Conservation (phyloP, 106 monocot species). For the Narthecium ossifragum region DNA sequence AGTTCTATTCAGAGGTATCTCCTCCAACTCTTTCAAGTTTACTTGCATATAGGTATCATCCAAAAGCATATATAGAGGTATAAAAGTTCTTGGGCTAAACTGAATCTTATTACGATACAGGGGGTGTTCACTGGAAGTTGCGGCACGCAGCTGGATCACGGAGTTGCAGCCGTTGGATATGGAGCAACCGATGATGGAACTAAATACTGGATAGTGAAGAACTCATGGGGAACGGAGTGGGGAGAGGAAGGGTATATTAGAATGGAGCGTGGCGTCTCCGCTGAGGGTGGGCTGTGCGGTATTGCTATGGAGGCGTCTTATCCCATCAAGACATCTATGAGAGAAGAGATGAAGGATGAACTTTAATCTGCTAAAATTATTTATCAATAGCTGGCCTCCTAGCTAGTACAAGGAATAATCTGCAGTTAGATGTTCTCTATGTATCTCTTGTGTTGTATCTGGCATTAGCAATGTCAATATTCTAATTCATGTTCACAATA, state of each 20-base stretch:
- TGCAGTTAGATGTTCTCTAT: too few relatives aligned
- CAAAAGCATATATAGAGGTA: too few relatives aligned
- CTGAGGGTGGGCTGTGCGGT: conserved; percentile 23
- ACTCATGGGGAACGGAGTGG: conserved; percentile 62
- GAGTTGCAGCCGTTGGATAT: conserved; percentile 39
- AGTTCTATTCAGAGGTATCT: conserved; percentile 55
- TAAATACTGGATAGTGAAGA: conserved; percentile 64
- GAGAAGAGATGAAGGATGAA: background rate
- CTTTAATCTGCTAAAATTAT: background rate
- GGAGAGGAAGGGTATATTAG: conserved; percentile 54
- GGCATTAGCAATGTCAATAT: too few relatives aligned
- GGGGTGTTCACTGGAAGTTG: conserved; percentile 37
- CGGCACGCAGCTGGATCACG: conserved; percentile 48
- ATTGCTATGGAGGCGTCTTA: conserved; percentile 46
- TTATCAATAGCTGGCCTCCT: too few relatives aligned
- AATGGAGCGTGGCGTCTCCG: conserved; percentile 20
- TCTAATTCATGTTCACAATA: too few relatives aligned
- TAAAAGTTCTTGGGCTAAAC: too few relatives aligned
- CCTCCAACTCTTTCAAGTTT: too few relatives aligned
- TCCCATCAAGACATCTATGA: conserved; percentile 21
- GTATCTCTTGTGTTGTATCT: too few relatives aligned
- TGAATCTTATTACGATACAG: too few relatives aligned
- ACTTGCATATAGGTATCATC: too few relatives aligned
- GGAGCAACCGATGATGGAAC: conserved; percentile 19
- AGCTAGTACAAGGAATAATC: too few relatives aligned